Evolutionary conservation across 2,329 filamentous ascomycete species (phyloP), one percentile per base, ranked within the genome.

Genomic region (Aspergillus ibericus): DNA sequence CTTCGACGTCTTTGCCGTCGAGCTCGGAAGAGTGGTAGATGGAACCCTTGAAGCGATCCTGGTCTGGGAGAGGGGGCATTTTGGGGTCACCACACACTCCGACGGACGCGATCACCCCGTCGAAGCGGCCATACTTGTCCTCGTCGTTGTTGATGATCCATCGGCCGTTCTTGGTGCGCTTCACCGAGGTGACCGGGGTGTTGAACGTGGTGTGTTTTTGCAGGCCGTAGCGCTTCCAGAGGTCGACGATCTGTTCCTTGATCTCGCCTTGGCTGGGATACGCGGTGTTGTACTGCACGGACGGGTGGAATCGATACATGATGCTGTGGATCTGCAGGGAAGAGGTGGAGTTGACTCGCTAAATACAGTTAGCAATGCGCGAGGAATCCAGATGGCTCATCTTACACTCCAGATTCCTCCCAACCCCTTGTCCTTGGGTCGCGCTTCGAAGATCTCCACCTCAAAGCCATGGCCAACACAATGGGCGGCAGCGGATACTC

Each of bases 241-340:
- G 77, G 59, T 87, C 76, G 16, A 81, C 82, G 10, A 95, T 87
- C 70, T 93, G 87, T 22, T 82, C 81, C 44, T 93, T 80, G 59
- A 96, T 95, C 73, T 93, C 86, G 63, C 88, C 78, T 51, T 90
- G 87, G 60, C 88, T 83, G 0, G 92, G 92, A 68, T 96, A 96
- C n/a, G 90, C 90, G 29, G 81, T 79, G 34, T 84, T 79, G 86
- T 90, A 96, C 60, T 84, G 81, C 1, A 96, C 85, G 0, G 88
- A 89, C 0, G 92, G 92, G 65, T 93, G 90, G 72, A 96, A 96
- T 20, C 91, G 85, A 73, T 93, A 96, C 91, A 95, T 95, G 58
- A 93, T 74, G 18, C 87, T 91, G 72, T 96, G 90, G 20, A 96
- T 93, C 69, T 95, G 91, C 0, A 96, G 82, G 15, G 89, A 86